Percentiles rank a stretch among this genome's conserved stretches.
Conservation (phyloP, 176 grass and related monocot genomes). For the Rhipidocladum racemiflorum region DNA sequence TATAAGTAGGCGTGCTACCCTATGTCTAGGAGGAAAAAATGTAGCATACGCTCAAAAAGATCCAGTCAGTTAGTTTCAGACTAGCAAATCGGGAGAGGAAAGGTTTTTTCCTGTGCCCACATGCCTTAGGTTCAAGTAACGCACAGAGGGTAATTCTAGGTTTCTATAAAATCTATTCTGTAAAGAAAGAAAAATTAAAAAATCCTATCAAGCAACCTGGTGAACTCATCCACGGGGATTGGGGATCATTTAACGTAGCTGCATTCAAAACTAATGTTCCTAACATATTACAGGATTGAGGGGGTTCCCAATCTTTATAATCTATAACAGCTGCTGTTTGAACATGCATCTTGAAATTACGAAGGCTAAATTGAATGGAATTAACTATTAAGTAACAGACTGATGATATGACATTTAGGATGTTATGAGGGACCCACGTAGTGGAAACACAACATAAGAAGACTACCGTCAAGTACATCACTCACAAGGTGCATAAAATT, state of each 20-base stretch:
- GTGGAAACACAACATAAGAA: background rate
- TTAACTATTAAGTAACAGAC: background rate
- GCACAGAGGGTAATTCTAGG: background rate
- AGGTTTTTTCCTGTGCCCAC: background rate
- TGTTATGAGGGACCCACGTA: background rate
- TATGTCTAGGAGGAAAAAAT: background rate
- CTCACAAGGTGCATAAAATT: constrained; percentile 10
- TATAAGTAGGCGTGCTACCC: background rate
- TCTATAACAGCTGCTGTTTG: constrained; percentile 9
- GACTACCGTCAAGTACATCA: background rate
- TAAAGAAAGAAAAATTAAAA: background rate
- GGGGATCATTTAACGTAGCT: background rate
- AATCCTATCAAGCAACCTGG: background rate
- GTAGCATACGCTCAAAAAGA: background rate
- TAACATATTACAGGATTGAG: constrained; percentile 4
- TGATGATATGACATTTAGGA: background rate
- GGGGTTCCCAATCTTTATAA: background rate
- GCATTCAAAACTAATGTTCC: background rate
- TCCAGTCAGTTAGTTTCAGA: background rate
- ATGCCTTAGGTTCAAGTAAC: background rate
- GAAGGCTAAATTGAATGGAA: constrained; percentile 4
- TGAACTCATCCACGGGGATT: background rate
- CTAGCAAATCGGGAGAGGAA: background rate
- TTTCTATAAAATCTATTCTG: background rate
- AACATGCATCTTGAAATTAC: constrained; percentile 23